These are phyloP conservation scores for Coprinellus aureogranulatus DNA, from an alignment of 768 basidiomycete species.

Conservation along the genomic window DNA sequence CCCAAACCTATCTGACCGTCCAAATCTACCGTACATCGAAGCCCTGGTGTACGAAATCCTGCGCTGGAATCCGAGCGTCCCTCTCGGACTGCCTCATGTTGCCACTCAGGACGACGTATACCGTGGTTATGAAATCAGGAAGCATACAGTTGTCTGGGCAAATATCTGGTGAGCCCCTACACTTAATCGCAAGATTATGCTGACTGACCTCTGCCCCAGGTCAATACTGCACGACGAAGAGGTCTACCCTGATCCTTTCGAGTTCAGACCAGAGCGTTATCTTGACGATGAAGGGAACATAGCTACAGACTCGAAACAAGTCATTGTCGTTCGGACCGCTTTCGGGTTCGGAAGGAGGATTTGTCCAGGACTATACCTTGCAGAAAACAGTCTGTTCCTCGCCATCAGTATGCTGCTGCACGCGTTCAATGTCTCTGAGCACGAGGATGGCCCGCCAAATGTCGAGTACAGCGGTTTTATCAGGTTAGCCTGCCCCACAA, in stretches of 20 bases:
- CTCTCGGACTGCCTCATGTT: conserved; percentile 14
- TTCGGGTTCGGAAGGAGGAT: conserved; percentile 21
- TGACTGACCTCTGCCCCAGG: conserved; percentile 1
- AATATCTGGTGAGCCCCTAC: neutral
- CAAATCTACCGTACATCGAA: conserved; percentile 20
- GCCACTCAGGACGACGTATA: conserved; percentile 12
- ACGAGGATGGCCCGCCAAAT: conserved; percentile 19
- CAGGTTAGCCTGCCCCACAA: neutral
- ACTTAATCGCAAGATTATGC: neutral
- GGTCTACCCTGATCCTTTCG: conserved; percentile 6
- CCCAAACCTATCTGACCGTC: conserved; percentile 9
- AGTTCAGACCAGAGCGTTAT: conserved; percentile 14
- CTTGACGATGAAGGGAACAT: conserved; percentile 3
- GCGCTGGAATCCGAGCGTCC: conserved; percentile 18
- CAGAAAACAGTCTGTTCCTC: conserved; percentile 28
- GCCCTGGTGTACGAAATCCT: conserved; percentile 22
- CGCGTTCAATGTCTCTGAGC: conserved; percentile 28
- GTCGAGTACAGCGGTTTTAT: conserved; percentile 8
- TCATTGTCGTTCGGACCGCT: neutral
- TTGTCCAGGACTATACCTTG: conserved; percentile 36
- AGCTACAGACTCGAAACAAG: neutral
- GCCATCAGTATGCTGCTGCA: conserved; percentile 27
- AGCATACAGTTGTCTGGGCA: conserved; percentile 11
- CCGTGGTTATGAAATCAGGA: conserved; percentile 13
- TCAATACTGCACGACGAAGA: conserved; percentile 12